Conservation (phyloP, 1,139 yeast genomes). For the Saccharomyces hybrid region DNA sequence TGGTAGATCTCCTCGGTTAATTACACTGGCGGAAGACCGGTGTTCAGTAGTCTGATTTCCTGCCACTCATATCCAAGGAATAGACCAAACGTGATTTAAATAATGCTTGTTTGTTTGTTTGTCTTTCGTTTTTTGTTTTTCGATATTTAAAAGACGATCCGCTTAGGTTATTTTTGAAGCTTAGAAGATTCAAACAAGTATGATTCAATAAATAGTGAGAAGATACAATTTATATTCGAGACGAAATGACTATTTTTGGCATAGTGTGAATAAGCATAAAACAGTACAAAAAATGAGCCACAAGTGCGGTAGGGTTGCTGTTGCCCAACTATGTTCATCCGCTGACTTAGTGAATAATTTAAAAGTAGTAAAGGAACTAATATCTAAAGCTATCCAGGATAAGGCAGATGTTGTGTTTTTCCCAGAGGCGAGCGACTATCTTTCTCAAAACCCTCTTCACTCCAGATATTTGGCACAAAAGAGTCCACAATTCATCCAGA, state of each 20-base stretch:
- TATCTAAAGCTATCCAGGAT: constrained; percentile 51
- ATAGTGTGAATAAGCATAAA: too few relatives aligned
- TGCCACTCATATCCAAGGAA: neutral
- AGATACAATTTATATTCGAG: neutral
- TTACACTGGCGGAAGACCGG: neutral
- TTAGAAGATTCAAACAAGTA: neutral
- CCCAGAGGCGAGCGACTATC: constrained; percentile 91
- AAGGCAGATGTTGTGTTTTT: constrained; percentile 65
- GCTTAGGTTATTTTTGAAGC: neutral
- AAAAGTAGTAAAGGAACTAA: constrained; percentile 46
- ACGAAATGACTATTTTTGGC: neutral
- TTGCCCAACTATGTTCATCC: constrained; percentile 81
- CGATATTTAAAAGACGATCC: neutral
- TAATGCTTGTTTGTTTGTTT: neutral
- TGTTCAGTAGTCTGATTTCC: neutral
- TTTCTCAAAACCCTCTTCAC: constrained; percentile 62
- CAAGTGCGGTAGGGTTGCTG: constrained; percentile 46
- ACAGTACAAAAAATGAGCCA: constrained; percentile 1
- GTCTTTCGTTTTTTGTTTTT: neutral
- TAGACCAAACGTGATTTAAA: neutral
- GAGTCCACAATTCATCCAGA: constrained; percentile 33
- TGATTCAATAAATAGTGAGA: neutral
- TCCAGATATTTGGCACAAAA: constrained; percentile 51
- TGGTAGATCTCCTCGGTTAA: neutral
- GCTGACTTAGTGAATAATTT: constrained; percentile 56